A percentile compares a stretch with the other conserved stretches of the same genome.
phyloP scores from a whole-genome alignment of 345 rosid species.

The Citrus unshiu region DNA sequence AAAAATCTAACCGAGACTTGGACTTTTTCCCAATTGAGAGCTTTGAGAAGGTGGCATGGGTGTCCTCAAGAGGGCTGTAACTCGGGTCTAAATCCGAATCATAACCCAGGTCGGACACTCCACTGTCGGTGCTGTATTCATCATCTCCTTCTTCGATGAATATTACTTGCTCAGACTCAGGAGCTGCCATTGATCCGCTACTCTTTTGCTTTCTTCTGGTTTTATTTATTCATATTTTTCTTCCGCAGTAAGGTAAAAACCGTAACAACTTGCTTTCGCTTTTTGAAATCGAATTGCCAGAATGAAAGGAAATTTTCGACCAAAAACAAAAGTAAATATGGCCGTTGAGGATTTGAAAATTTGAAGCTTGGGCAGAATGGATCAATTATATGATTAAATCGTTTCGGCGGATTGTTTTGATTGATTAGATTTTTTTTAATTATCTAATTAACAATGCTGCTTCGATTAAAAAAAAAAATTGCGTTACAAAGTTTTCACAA shows the following conservation, averaged over 20 bases:
- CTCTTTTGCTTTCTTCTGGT: not conserved
- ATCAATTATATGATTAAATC: no score
- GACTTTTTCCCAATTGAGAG: constrained; percentile 31
- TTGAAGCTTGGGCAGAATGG: not conserved
- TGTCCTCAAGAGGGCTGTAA: constrained; percentile 23
- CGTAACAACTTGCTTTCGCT: not conserved
- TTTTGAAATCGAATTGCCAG: not conserved
- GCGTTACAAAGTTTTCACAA: no score
- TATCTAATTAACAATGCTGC: no score
- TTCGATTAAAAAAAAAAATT: no score
- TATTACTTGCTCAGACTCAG: constrained; percentile 1
- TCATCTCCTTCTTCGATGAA: not conserved
- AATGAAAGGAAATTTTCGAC: not conserved
- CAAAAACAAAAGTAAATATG: not conserved
- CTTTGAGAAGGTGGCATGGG: constrained; percentile 21
- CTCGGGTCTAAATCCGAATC: constrained; percentile 35
- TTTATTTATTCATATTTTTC: not conserved
- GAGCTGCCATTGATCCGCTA: constrained; percentile 9
- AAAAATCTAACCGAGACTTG: constrained; percentile 22
- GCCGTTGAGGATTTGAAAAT: not conserved
- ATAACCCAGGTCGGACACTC: constrained; percentile 24
- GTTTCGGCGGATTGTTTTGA: no score
- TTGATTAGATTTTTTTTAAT: no score
- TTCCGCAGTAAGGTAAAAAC: not conserved
- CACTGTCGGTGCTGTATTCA: not conserved